Base-by-base conservation (phyloP, 2,329 filamentous ascomycete genomes). In the Calonectria pseudoreteaudii region DNA sequence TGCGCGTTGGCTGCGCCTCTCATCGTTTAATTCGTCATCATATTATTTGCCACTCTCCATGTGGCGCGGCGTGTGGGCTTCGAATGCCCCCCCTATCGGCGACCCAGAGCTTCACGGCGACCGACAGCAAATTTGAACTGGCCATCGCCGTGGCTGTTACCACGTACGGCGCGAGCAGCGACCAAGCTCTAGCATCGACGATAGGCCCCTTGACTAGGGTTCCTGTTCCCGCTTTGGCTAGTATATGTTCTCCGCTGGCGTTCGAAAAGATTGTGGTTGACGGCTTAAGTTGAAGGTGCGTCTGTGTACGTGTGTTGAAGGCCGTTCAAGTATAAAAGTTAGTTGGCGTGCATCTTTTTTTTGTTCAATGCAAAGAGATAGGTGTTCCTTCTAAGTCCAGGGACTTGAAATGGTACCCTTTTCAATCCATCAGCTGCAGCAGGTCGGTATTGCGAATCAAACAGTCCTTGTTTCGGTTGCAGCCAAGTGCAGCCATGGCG, bases 41-140 rank as follows among this genome's bases (percentile, higher is more conserved):
- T 97, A 70, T 98, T 98, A 86, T 91, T 91, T 62, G 79, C 87
- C 2, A 97, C 94, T 0, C 86, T 97, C 1, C 86, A 86, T 53
- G 85, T 92, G 2, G 89, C 91, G 4, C 87, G 89, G 64, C 89
- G 87, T n/a, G 84, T 93, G n/a, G 93, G 94, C 0, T 95, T 95
- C 72, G 91, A 91, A 0, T 97, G 97, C 81, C 88, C 44, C 81
- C 88, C 44, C 82, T 95, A 0, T 89, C 90, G 1, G 89, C 90
- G 14, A 96, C 95, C 2, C 95, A 97, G 84, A 95, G 94, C 81
- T 97, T 98, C 80, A 97, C 94, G 0, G 96, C 95, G 0, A 94
- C 94, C 1, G 98, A 95, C 82, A 98, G 98, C 81, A 98, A 98
- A 82, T 98, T 98, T 80, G 95, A 98, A 86, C 86, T 98, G 30